Evolutionary conservation across 2,329 filamentous ascomycete species (phyloP), one percentile per base, ranked within the genome.

Genomic region (Calycina herbarum): DNA sequence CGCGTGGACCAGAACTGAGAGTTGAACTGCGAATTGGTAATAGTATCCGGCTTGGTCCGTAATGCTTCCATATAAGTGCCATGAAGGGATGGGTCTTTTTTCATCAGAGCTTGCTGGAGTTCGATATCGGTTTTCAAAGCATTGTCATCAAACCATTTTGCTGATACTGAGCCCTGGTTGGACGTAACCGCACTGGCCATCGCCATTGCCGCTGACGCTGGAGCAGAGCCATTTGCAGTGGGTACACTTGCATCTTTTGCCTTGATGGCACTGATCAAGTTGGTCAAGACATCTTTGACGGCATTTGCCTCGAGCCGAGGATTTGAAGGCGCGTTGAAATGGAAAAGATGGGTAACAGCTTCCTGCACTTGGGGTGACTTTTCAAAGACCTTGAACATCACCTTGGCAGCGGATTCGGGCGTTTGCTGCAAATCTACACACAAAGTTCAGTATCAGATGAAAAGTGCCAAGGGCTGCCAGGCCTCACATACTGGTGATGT

Each of bases 1-100:
- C 96, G 86, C 1, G 93, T 92, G 1, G 93, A 92, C 95, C 95
- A 99, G 79, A 99, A 99, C 76, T 97, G 94, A 1, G 88, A 83
- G 71, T 94, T 93, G 77, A 98, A 97, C 57, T 93, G 89, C 1
- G 86, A 86, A 33, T 90, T 87, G 0, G 90, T 89, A 67, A 98
- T 89, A 1, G 90, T 89, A 7, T 94, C 90, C 0, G 94, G 93
- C 74, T 97, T 97, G 8, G 91, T 91, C 62, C 86, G 84, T 59
- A 93, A 82, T 0, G 93, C 91, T 74, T 97, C 93, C 80, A 93
- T 89, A 76, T 97, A 97, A 56, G 94, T 95, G 76, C 91, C 88
- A 71, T 91, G 87, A 51, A 99, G 82, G 11, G 83, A 83, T 20
- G 86, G 82, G 74, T 96, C 91, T 64, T 92, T 89, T 73, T 91